Base-by-base conservation (phyloP, 768 basidiomycete species). In the Suillus fuscotomentosus region DNA sequence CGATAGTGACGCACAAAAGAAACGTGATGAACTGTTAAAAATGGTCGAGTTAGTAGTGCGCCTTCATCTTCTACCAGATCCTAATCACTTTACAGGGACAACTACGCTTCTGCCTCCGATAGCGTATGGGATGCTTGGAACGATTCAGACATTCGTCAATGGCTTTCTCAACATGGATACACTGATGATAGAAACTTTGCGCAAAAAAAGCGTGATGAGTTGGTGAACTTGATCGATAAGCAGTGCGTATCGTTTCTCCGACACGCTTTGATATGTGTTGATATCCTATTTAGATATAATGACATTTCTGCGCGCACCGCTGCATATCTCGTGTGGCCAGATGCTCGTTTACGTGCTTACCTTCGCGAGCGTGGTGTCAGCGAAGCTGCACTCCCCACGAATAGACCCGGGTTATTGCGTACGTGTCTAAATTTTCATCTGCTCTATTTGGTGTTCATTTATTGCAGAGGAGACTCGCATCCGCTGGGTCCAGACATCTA, bases 261-360 rank as follows among this genome's bases (percentile, higher is more conserved):
- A 56, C 7, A 15, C 17, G 53, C 53, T 71, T 55, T 9, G 27
- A 59, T 31, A 20, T 20, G 20, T 10, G 6, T 41, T 59, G 11
- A 59, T 3, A 27, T 31, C 11, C 3, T 20, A 36, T 41, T n/a
- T 68, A 92, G 86, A 72, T 88, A 86, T 70, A 81, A 80, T 62
- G 84, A 88, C 60, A 73, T 74, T 57, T 71, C 73, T n/a, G 60
- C 69, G 6, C 77, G 79, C 42, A 82, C 83, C 1, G 81, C 88
- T 3, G 79, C 86, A 3, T 97, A 97, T 77, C 80, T 96, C 59
- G 83, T 84, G 11, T 99, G 97, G 97, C 92, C 94, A 14, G 96
- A 98, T 71, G 92, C 95, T 3, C 85, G 96, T 39, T 86, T 99
- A 34, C 89, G 95, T 54, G 94, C 91, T 2, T 97, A 92, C 77